Evolutionary conservation across 139 green algal species (phyloP).

Genomic region (Gonium pectorale): DNA sequence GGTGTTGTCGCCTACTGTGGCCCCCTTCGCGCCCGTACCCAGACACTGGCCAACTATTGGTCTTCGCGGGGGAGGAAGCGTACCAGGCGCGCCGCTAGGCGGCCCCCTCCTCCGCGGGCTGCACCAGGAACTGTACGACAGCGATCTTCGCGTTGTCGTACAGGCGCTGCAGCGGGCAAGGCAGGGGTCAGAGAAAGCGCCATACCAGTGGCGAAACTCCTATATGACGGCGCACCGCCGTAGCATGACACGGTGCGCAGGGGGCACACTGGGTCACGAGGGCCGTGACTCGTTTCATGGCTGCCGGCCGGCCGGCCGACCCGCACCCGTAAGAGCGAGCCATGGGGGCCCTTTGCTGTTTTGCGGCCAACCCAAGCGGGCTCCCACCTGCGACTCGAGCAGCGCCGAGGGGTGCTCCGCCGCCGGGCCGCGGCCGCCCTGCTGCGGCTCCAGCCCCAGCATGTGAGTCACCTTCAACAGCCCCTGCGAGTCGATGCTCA

Average conservation of each 20-base stretch:
- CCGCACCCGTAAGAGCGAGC: too few relatives aligned
- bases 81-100: not conserved
- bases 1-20: too few relatives aligned
- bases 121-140: conserved; percentile 52
- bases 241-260: too few relatives aligned
- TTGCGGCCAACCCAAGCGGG: not conserved
- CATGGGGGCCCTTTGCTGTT: too few relatives aligned
- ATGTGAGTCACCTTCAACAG: conserved; percentile 72
- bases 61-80: not conserved
- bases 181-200: too few relatives aligned
- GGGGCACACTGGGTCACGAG: too few relatives aligned
- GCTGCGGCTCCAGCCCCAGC: conserved; percentile 47
- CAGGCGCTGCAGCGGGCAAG: conserved; percentile 26
- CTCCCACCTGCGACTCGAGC: conserved; percentile 27
- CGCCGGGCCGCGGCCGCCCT: not conserved
- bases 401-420: not conserved
- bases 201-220: too few relatives aligned
- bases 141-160: conserved; percentile 33
- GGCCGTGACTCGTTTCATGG: too few relatives aligned
- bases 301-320: too few relatives aligned
- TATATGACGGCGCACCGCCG: too few relatives aligned
- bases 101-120: conserved; percentile 39
- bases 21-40: too few relatives aligned
- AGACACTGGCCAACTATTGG: too few relatives aligned
- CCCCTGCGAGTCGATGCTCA: conserved; percentile 64